A percentile compares a stretch with the other conserved stretches of the same genome.
Evolutionary conservation across 1,284 basidiomycete genomes (phyloP).

Genomic region (Bondarzewia mesenterica): DNA sequence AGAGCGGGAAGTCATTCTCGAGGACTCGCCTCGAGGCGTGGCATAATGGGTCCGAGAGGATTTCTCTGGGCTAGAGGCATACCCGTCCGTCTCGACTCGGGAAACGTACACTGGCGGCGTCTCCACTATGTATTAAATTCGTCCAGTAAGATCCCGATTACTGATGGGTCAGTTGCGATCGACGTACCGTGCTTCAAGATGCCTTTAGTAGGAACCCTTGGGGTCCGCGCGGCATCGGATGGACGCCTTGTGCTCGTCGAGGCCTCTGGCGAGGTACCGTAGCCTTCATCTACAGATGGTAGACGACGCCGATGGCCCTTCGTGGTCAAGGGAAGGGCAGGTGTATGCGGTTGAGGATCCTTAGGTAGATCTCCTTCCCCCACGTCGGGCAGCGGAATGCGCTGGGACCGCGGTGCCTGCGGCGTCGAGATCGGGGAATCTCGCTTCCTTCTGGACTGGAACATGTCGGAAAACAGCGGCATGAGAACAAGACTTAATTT

Average conservation of each 20-base stretch:
- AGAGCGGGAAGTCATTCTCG: background rate
- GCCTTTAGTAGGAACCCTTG: constrained; percentile 14
- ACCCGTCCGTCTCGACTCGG: constrained; percentile 7
- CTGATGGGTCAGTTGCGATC: background rate
- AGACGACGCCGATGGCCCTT: constrained; percentile 10
- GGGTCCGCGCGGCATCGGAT: constrained; percentile 3
- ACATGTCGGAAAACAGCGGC: background rate
- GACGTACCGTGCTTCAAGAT: constrained; percentile 18
- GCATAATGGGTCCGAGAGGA: background rate
- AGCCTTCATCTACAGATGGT: constrained; percentile 11
- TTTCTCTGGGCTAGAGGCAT: constrained; percentile 12
- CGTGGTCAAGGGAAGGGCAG: background rate
- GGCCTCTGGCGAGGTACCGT: constrained; percentile 15
- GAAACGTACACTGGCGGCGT: background rate
- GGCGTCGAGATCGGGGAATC: constrained; percentile 19
- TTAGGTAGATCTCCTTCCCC: constrained; percentile 10
- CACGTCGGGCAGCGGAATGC: constrained; percentile 22
- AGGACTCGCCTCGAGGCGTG: background rate
- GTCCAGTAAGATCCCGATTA: background rate
- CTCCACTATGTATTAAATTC: background rate
- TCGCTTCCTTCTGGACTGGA: background rate
- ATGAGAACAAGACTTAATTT: background rate
- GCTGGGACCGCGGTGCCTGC: constrained; percentile 20
- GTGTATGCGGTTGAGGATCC: background rate
- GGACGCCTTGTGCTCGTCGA: constrained; percentile 1